Evolutionary conservation across 306 rosid species (phyloP).

Genomic region (Cicer arietinum): DNA sequence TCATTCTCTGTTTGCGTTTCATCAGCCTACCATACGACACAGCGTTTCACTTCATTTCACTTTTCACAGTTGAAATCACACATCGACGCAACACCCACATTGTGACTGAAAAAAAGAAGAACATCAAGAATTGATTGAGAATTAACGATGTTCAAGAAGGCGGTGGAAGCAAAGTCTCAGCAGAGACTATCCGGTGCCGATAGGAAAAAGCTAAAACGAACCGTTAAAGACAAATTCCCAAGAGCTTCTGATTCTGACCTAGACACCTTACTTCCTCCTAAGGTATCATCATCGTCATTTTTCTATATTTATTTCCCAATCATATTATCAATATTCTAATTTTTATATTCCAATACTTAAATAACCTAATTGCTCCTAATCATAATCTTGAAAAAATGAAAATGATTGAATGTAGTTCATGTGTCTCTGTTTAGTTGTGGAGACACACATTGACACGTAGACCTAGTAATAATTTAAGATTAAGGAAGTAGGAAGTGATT

Average conservation of each 20-base stretch:
- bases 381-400: neutral
- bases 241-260: slow-evolving; percentile 75
- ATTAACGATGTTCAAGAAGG: slow-evolving; percentile 86
- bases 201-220: slow-evolving; percentile 76
- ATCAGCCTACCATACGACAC: too few species aligned
- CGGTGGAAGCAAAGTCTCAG: slow-evolving; percentile 78
- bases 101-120: neutral
- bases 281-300: slow-evolving; percentile 49
- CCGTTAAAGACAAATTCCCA: slow-evolving; percentile 65
- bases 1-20: too few species aligned
- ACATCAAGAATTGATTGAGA: neutral
- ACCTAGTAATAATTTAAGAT: too few species aligned
- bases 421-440: too few species aligned
- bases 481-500: too few species aligned
- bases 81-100: too few species aligned
- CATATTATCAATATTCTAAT: neutral
- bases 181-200: slow-evolving; percentile 96
- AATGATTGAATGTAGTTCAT: too few species aligned
- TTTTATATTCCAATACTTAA: neutral
- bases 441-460: too few species aligned
- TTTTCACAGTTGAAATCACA: too few species aligned
- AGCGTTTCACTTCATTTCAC: too few species aligned
- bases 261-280: slow-evolving; percentile 81
- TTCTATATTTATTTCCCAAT: neutral
- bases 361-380: neutral